Evolutionary conservation across 805 yeast species (phyloP).

Genomic region (Metschnikowia baotianmanensis): DNA sequence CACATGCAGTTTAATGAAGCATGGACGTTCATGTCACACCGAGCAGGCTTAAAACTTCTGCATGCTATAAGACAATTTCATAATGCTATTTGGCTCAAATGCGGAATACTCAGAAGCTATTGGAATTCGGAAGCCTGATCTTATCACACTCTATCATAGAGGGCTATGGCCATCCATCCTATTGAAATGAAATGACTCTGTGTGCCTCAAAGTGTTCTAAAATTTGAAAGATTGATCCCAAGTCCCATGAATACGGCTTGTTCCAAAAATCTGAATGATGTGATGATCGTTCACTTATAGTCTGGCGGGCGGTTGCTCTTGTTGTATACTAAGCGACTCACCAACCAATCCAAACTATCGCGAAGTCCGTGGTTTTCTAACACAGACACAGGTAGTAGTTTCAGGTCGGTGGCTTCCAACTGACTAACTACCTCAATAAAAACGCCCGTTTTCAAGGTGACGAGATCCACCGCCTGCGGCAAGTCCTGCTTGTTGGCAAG

Average conservation of each 20-base stretch:
- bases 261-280: background rate
- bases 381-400: constrained; percentile 89
- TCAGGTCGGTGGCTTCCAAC: constrained; percentile 84
- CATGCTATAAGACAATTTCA: too few species aligned
- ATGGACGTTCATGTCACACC: too few species aligned
- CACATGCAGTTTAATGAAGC: too few species aligned
- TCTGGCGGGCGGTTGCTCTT: constrained; percentile 61
- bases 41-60: too few species aligned
- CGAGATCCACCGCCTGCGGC: constrained; percentile 46
- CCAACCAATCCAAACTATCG: constrained; percentile 89
- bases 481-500: constrained; percentile 91
- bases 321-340: constrained; percentile 66
- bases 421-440: constrained; percentile 79
- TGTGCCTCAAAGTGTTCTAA: too few species aligned
- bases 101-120: too few species aligned
- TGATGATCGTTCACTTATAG: constrained; percentile 18
- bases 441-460: constrained; percentile 71
- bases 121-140: too few species aligned
- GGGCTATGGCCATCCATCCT: too few species aligned
- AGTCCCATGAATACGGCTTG: background rate
- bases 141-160: too few species aligned
- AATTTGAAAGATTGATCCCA: too few species aligned
- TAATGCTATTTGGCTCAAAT: too few species aligned
- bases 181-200: too few species aligned
- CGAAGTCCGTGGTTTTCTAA: constrained; percentile 76